Base-by-base conservation (phyloP, 352 stramenopile species). In the Globisporangium mamillatum region DNA sequence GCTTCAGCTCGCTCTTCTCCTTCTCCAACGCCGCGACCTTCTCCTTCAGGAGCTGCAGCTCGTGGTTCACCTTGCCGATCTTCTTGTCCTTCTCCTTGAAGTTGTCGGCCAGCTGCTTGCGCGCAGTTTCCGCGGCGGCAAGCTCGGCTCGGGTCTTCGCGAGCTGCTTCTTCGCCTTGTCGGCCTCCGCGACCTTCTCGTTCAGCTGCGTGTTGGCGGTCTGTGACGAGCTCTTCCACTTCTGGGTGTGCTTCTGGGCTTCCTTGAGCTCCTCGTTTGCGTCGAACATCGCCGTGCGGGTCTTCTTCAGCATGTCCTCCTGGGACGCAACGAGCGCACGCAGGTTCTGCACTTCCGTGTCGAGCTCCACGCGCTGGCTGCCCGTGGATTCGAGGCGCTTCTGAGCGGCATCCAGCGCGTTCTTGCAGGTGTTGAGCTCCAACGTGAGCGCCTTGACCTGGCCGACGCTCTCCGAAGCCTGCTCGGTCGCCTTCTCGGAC, bases 241-340 rank as follows among this genome's bases (percentile, higher is more conserved):
- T 93, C 34, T 85, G 63, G 8, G 77, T 72, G 67, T 85, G 80
- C 4, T 78, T 78, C n/a, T 76, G 83, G 14, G 82, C 74, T n/a
- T 87, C 77, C 73, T 93, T 92, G 6, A 93, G 79, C 73, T 93
- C 86, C 54, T 90, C 82, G 65, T 91, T 93, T 10, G 79, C 77
- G 57, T 87, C 80, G 22, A 92, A 69, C 52, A 93, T 72, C 10
- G 86, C 84, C 22, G 77, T 72, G 48, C 86, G 82, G 54, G 82
- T 82, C 75, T 91, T 91, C 75, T 92, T 89, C 0, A 92, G 74
- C 60, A 89, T 72, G 24, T 89, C 79, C 25, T 92, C 86, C 36
- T 91, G 86, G 20, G 75, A 80, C 4, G 72, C 71, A 18, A 67
- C 63, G 25, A 77, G 64, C 22, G 71, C 70, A 9, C 77, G 82